Evolutionary conservation across 257 asterid species (phyloP).

Genomic region (Solanum raphanifolium): DNA sequence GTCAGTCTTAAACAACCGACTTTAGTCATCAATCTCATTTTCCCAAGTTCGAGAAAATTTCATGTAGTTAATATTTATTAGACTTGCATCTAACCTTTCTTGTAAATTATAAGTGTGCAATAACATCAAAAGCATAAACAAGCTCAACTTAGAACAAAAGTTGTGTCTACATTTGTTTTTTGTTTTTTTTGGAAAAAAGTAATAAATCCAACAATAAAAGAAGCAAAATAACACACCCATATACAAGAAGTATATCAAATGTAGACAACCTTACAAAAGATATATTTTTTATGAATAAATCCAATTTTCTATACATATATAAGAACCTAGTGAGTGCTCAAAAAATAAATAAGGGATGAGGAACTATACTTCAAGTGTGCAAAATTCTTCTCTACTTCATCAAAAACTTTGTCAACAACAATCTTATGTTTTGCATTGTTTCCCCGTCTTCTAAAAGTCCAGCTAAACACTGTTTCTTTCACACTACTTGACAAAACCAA

Average conservation of each 20-base stretch:
- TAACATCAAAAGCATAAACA: background rate
- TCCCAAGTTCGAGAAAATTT: background rate
- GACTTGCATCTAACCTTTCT: too few species aligned
- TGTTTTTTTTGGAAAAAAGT: too few species aligned
- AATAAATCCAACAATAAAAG: too few species aligned
- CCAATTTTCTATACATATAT: background rate
- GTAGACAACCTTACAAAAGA: background rate
- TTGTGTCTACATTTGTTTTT: background rate
- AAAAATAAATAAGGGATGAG: too few species aligned
- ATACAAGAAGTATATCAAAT: background rate
- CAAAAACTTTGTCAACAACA: background rate
- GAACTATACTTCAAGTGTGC: background rate
- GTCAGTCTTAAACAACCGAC: background rate
- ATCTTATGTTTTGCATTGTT: background rate
- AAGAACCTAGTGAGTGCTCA: background rate
- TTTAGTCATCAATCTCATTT: background rate
- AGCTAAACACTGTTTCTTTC: background rate
- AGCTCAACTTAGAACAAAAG: background rate
- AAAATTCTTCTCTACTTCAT: background rate
- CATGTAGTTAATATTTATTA: background rate
- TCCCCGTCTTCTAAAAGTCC: background rate
- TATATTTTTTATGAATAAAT: background rate
- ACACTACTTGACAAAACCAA: background rate
- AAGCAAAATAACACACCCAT: too few species aligned
- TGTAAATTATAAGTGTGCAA: background rate